A percentile compares a stretch with the other conserved stretches of the same genome.
phyloP scores from a whole-genome alignment of 108 stramenopile genomes.

The Cyclotella kingstonii region DNA sequence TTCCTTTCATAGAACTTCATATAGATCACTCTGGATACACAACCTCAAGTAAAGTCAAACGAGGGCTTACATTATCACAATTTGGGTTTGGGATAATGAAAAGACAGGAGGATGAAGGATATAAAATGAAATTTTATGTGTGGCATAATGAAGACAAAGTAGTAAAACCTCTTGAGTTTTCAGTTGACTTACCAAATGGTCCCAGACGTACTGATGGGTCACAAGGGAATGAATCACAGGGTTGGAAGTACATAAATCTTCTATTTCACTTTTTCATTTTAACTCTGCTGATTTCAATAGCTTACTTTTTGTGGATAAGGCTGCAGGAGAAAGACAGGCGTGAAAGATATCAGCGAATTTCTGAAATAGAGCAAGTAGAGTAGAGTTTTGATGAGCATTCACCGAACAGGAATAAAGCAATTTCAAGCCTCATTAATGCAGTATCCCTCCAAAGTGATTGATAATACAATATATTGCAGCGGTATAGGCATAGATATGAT shows the following conservation, averaged over 20 bases:
- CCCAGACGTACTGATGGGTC: neutral
- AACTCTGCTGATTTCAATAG: too few species aligned
- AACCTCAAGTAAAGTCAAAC: constrained; percentile 9
- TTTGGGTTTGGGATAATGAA: constrained; percentile 26
- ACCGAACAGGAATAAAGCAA: too few species aligned
- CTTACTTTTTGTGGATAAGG: neutral
- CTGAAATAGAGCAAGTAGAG: constrained; percentile 9
- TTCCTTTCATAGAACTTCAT: constrained; percentile 8
- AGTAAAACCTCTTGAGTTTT: constrained; percentile 8
- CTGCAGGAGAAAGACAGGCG: neutral
- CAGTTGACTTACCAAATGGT: neutral
- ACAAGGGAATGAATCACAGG: too few species aligned
- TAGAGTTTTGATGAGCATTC: too few species aligned
- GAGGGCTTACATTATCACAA: constrained; percentile 10
- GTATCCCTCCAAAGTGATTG: too few species aligned
- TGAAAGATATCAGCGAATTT: neutral
- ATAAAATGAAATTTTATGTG: constrained; percentile 17
- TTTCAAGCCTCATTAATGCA: too few species aligned
- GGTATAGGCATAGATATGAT: too few species aligned
- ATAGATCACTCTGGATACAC: constrained; percentile 2
- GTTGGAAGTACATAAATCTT: too few species aligned
- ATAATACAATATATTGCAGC: too few species aligned
- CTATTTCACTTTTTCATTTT: too few species aligned
- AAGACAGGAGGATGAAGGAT: neutral
- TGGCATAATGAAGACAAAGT: neutral